Base-by-base conservation (phyloP, 2,329 filamentous ascomycete genomes). In the Diaporthe nobilis region DNA sequence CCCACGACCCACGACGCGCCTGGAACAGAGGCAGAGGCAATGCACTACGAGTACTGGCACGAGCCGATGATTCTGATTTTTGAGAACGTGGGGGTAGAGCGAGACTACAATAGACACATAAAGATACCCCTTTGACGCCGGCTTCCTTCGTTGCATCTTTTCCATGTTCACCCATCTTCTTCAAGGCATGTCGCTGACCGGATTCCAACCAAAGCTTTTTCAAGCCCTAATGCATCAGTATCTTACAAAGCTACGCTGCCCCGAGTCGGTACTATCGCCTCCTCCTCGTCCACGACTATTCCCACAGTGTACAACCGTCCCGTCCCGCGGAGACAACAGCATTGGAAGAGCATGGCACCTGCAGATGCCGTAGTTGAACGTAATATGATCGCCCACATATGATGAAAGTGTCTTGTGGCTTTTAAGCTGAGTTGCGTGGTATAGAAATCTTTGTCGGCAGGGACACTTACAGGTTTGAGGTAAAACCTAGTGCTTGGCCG, bases 351-450 rank as follows among this genome's bases (percentile, higher is more conserved):
- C 42, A 44, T 17, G 15, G 15, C 10, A 37, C 37, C 2, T 39
- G 37, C 15, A 17, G 15, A 44, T 1, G 42, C 0, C 12, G 2
- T 44, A 20, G 8, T 44, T 2, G 0, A 13, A 1, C n/a, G n/a
- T n/a, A n/a, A n/a, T n/a, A n/a, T n/a, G n/a, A n/a, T n/a, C n/a
- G n/a, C n/a, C n/a, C n/a, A n/a, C n/a, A n/a, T n/a, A 44, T 44
- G 15, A 44, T 20, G 17, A 0, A 44, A 8, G 42, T 0, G 1
- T 20, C 0, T 44, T 2, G 1, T 44, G 7, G 1, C 42, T 20
- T 20, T 0, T 2, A 17, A 1, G 1, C 42, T 6, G 42, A 44
- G 4, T 20, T 17, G 42, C 15, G 15, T 20, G 42, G 1, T 2
- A 44, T 44, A 20, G 42, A 20, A 6, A 0, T 1, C 1, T 44